Percentiles rank a stretch among this genome's conserved stretches.
Evolutionary conservation across 2,329 filamentous ascomycete species (phyloP).

Genomic region (Fusarium coicis): DNA sequence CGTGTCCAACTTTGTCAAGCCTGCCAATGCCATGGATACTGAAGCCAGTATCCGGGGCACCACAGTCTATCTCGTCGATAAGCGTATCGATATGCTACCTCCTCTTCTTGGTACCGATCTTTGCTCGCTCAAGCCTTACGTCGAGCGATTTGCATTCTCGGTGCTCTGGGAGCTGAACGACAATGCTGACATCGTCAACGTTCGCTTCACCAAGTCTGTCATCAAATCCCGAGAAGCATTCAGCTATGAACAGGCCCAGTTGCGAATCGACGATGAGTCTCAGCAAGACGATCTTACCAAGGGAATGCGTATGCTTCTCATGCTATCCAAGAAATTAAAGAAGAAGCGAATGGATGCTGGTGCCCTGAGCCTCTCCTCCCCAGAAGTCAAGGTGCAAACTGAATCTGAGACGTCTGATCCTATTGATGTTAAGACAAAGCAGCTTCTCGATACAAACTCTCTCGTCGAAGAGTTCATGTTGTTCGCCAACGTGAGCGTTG

Average conservation of each 20-base stretch:
- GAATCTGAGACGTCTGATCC: constrained; percentile 97
- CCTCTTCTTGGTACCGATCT: constrained; percentile 95
- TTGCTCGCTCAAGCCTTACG: constrained; percentile 95
- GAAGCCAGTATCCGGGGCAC: constrained; percentile 95
- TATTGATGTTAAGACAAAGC: constrained; percentile 95
- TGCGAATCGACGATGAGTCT: constrained; percentile 88
- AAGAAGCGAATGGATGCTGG: constrained; percentile 97
- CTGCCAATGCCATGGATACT: constrained; percentile 95
- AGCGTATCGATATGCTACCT: constrained; percentile 99
- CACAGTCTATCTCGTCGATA: constrained; percentile 97
- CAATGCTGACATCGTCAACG: constrained; percentile 84
- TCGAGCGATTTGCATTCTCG: constrained; percentile 92
- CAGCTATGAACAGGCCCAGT: constrained; percentile 95
- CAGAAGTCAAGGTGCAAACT: constrained; percentile 94
- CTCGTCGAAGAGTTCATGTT: constrained; percentile 99
- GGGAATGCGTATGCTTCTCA: constrained; percentile 87
- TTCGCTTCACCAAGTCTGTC: constrained; percentile 96
- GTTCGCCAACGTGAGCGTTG: constrained; percentile 95
- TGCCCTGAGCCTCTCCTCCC: constrained; percentile 94
- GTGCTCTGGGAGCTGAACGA: constrained; percentile 89
- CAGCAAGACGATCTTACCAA: constrained; percentile 90
- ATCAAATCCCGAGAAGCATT: constrained; percentile 97
- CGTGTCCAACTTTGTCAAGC: constrained; percentile 98
- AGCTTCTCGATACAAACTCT: constrained; percentile 94
- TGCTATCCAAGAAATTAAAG: constrained; percentile 90